Percentiles rank a stretch among this genome's conserved stretches.
These are phyloP conservation scores for Myriosclerotinia curreyana DNA, from an alignment of 2,329 filamentous ascomycete genomes.

Conservation along the genomic window DNA sequence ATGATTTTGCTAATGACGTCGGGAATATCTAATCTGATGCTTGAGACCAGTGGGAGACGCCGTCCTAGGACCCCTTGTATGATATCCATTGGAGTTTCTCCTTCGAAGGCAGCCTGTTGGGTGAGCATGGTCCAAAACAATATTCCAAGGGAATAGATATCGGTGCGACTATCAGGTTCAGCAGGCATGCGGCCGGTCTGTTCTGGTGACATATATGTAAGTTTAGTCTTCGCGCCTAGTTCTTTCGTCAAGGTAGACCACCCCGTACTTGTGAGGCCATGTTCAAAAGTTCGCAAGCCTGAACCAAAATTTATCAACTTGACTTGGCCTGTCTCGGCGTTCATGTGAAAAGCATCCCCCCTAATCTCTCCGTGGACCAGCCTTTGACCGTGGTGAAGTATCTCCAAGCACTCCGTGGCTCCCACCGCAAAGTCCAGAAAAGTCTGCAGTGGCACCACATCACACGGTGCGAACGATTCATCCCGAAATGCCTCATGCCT, in stretches of 20 bases:
- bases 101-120: constrained; percentile 76
- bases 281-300: constrained; percentile 83
- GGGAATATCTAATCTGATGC: constrained; percentile 76
- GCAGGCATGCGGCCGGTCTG: constrained; percentile 91
- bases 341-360: constrained; percentile 88
- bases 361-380: constrained; percentile 89
- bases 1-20: constrained; percentile 80
- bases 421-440: constrained; percentile 93
- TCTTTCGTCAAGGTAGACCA: constrained; percentile 84
- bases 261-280: constrained; percentile 78
- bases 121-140: constrained; percentile 84
- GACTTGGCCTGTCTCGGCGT: constrained; percentile 65
- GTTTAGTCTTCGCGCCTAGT: constrained; percentile 80
- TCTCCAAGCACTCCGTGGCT: constrained; percentile 78
- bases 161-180: constrained; percentile 86
- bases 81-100: constrained; percentile 78
- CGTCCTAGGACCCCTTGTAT: constrained; percentile 84
- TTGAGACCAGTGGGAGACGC: constrained; percentile 72
- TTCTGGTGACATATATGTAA: constrained; percentile 90
- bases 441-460: constrained; percentile 65
- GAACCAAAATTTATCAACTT: constrained; percentile 84
- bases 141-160: constrained; percentile 89
- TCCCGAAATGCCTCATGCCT: constrained; percentile 38
- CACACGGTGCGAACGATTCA: constrained; percentile 46
- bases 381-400: constrained; percentile 84